Percentiles rank a stretch among this genome's conserved stretches.
These are phyloP conservation scores for Dioscorea zingiberensis DNA, from an alignment of 106 monocot genomes.

Conservation along the genomic window DNA sequence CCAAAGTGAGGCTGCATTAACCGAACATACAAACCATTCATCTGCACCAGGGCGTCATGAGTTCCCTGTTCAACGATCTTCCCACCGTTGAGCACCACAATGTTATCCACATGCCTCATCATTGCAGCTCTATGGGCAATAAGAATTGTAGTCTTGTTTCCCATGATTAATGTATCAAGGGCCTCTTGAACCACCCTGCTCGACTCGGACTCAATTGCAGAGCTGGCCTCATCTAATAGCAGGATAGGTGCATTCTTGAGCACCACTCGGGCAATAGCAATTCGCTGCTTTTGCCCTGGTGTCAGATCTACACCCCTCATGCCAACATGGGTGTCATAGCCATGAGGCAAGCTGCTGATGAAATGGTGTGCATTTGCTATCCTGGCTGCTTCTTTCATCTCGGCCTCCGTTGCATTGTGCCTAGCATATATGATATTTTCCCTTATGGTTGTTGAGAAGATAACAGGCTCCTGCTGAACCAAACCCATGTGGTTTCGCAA, in stretches of 20 bases:
- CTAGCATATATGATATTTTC: slow-evolving; percentile 98
- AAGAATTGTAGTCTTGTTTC: slow-evolving; percentile 93
- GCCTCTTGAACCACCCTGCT: slow-evolving; percentile 97
- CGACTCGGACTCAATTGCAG: slow-evolving; percentile 88
- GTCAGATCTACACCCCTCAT: slow-evolving; percentile 97
- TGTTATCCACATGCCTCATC: slow-evolving; percentile 99
- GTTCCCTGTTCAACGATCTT: slow-evolving; percentile 91
- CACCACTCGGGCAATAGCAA: slow-evolving; percentile 91
- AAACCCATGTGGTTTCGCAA: slow-evolving; percentile 91
- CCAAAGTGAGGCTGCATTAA: slow-evolving; percentile 97
- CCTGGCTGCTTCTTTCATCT: slow-evolving; percentile 96
- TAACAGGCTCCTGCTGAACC: slow-evolving; percentile 93
- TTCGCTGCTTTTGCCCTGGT: slow-evolving; percentile 91
- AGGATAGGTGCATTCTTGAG: slow-evolving; percentile 98
- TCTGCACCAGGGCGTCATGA: slow-evolving; percentile 77
- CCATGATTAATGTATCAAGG: slow-evolving; percentile 89
- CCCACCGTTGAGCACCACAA: slow-evolving; percentile 95
- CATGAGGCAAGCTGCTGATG: slow-evolving; percentile 96
- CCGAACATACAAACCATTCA: slow-evolving; percentile 89
- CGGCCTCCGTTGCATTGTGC: slow-evolving; percentile 93
- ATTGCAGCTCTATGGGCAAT: slow-evolving; percentile 92
- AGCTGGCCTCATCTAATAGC: slow-evolving; percentile 95
- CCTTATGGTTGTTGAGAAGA: slow-evolving; percentile 94
- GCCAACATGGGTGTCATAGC: slow-evolving; percentile 93
- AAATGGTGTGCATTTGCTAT: slow-evolving; percentile 99